phyloP scores from a whole-genome alignment of 2,329 filamentous ascomycete species.

The Scedosporium apiospermum region DNA sequence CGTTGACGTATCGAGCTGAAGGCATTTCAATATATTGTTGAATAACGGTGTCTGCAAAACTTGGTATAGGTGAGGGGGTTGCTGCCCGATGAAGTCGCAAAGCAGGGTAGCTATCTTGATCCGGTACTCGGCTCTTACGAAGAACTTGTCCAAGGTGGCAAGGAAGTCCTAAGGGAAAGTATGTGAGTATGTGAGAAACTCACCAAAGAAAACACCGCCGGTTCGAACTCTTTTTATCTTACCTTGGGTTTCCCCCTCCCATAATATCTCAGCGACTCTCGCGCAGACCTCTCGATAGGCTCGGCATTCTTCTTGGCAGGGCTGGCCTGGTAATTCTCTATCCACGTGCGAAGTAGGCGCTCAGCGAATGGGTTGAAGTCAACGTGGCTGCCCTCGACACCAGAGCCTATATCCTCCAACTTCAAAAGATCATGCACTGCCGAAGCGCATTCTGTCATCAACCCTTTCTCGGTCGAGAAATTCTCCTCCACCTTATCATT shows the following conservation, averaged over 20 bases:
- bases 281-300: conserved; percentile 39
- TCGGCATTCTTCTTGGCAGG: conserved; percentile 17
- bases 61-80: conserved; percentile 70
- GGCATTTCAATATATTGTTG: conserved; percentile 59
- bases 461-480: conserved; percentile 50
- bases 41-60: conserved; percentile 65
- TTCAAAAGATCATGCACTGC: conserved; percentile 55
- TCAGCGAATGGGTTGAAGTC: conserved; percentile 41
- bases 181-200: not conserved
- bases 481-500: conserved; percentile 22
- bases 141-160: conserved; percentile 51
- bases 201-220: not conserved
- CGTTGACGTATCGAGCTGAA: conserved; percentile 70
- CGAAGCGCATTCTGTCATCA: conserved; percentile 56
- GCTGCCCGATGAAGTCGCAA: conserved; percentile 62
- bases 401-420: conserved; percentile 49
- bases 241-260: conserved; percentile 61
- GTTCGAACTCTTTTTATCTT: conserved; percentile 1
- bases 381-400: conserved; percentile 30
- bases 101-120: conserved; percentile 57
- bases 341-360: conserved; percentile 47
- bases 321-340: conserved; percentile 30
- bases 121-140: conserved; percentile 55
- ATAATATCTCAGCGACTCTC: conserved; percentile 43
- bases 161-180: conserved; percentile 48